Evolutionary conservation across 164 flowering plant species (phyloP), one percentile per base, ranked within the genome.

Genomic region (Piper longum): DNA sequence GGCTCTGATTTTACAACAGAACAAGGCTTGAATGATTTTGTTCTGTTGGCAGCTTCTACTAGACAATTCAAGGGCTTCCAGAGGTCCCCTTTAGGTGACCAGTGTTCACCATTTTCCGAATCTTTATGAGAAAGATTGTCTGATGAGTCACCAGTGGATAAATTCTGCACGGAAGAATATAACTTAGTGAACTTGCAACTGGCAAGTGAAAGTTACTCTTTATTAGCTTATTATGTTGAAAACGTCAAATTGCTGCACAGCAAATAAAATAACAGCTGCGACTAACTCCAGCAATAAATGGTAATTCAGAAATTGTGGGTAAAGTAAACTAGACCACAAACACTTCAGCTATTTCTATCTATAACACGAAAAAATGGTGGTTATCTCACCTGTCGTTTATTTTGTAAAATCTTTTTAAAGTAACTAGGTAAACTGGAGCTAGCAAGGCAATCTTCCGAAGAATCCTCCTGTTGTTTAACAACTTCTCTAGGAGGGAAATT

Each of bases 1-100:
- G 66, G 67, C 55, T 83, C 85, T 66, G 72, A 48, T 68, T 79
- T 83, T 67, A 62, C 63, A 68, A 80, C 62, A 72, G 90, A 56
- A 75, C 65, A 74, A 57, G 63, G 77, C 70, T 84, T 87, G 43
- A 77, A 80, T 5, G 86, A 70, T 77, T 85, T 88, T 45, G 87
- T 84, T 72, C 95, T 79, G 67, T 83, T 90, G 62, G 99, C 99
- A 66, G 82, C 95, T 73, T 93, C 97, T 64, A 93, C 87, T 59
- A 90, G 81, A 76, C 85, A 83, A 69, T 85, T 90, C 59, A 93
- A 80, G 43, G 98, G 96, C 43, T 88, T 92, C 97, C 96, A 89
- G 4, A 82, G 76, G 75, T 88, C 96, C 54, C 70, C 80, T 77
- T 93, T 86, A 17, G 78, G 82, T n/a, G 74, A 82, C 79, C 74